phyloP scores from a whole-genome alignment of 768 basidiomycete species.

The Leucogyrophana mollusca region DNA sequence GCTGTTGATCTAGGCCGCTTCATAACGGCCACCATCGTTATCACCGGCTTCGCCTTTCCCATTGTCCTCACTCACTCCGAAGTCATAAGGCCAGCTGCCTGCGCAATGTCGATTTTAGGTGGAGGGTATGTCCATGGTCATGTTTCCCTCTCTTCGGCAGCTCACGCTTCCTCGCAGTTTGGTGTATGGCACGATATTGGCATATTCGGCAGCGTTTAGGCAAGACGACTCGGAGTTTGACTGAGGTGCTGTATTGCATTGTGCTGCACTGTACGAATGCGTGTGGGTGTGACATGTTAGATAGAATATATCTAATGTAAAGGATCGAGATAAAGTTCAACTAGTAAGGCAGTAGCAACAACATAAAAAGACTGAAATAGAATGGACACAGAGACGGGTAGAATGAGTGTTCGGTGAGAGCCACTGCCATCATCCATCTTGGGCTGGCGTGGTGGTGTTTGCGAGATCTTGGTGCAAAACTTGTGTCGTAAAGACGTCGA shows the following conservation, averaged over 20 bases:
- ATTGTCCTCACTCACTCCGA: conserved; percentile 90
- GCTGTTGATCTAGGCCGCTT: conserved; percentile 92
- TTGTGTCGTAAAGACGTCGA: conserved; percentile 27
- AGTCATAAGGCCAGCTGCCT: conserved; percentile 80
- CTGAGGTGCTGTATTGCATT: conserved; percentile 22
- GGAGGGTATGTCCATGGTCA: conserved; percentile 63
- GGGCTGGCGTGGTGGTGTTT: too few relatives aligned
- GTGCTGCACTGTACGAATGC: conserved; percentile 14
- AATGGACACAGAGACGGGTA: too few relatives aligned
- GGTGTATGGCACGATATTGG: conserved; percentile 89
- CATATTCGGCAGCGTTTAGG: conserved; percentile 81
- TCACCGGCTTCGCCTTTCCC: conserved; percentile 92
- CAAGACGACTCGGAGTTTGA: conserved; percentile 84
- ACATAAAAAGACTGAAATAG: too few relatives aligned
- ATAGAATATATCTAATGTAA: too few relatives aligned
- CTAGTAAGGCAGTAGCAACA: too few relatives aligned
- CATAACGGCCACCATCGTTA: conserved; percentile 85
- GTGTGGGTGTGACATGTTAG: too few relatives aligned
- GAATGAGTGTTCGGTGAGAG: too few relatives aligned
- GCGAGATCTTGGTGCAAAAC: conserved; percentile 8
- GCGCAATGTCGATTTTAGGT: conserved; percentile 92
- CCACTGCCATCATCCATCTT: too few relatives aligned
- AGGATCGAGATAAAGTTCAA: too few relatives aligned
- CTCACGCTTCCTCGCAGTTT: conserved; percentile 39
- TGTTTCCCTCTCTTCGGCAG: neutral